These are phyloP conservation scores for Amylostereum chailletii DNA, from an alignment of 1,284 basidiomycete genomes.

Conservation along the genomic window DNA sequence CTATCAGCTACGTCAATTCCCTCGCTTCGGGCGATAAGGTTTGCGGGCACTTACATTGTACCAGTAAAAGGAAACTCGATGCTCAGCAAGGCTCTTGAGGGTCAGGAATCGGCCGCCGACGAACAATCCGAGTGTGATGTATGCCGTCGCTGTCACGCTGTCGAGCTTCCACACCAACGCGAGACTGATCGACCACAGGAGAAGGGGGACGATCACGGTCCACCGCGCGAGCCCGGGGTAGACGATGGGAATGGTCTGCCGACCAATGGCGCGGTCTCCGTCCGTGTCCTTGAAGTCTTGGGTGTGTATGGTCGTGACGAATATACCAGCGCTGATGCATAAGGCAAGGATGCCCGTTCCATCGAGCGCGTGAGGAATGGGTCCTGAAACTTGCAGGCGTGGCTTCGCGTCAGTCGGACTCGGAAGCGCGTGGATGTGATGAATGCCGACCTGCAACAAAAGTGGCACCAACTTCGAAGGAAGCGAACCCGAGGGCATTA, in stretches of 20 bases:
- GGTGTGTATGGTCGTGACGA: conserved; percentile 28
- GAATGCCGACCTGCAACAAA: conserved; percentile 22
- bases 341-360: conserved; percentile 1
- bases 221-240: conserved; percentile 18
- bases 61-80: conserved; percentile 22
- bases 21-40: no score
- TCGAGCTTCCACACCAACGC: conserved; percentile 9
- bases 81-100: conserved; percentile 17
- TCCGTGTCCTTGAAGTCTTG: conserved; percentile 33
- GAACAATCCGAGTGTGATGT: conserved; percentile 21
- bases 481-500: conserved; percentile 29
- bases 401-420: no score
- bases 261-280: conserved; percentile 25
- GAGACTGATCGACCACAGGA: conserved; percentile 12
- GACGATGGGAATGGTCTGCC: conserved; percentile 27
- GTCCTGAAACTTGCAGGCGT: not conserved
- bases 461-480: conserved; percentile 29
- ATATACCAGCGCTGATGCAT: conserved; percentile 11
- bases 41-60: conserved; percentile 19
- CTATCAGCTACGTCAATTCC: no score
- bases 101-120: conserved; percentile 22
- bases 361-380: not conserved
- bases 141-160: conserved; percentile 15
- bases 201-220: conserved; percentile 8
- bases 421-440: no score